A percentile compares a stretch with the other conserved stretches of the same genome.
Evolutionary conservation across 2,329 filamentous ascomycete genomes (phyloP).

Genomic region (Talaromyces piceae): DNA sequence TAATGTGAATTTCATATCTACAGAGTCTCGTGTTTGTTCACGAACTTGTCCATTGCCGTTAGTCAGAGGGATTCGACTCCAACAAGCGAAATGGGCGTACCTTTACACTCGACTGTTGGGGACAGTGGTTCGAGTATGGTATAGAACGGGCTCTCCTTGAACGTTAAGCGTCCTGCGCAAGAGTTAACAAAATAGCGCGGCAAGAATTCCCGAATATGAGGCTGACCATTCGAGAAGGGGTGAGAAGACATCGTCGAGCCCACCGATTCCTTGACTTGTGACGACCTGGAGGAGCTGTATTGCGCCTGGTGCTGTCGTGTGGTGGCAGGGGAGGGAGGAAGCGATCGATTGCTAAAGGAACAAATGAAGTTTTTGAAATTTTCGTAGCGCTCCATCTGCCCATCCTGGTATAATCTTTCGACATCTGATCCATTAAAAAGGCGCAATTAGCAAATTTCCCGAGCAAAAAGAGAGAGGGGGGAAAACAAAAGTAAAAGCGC

Average conservation of each 20-base stretch:
- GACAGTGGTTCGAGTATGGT: conserved; percentile 60
- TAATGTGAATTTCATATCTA: conserved; percentile 52
- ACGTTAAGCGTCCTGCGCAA: conserved; percentile 42
- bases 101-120: conserved; percentile 60
- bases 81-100: conserved; percentile 43
- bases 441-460: neutral
- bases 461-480: neutral
- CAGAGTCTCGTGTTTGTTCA: conserved; percentile 52
- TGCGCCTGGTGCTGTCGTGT: conserved; percentile 20
- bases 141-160: conserved; percentile 83
- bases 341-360: conserved; percentile 19
- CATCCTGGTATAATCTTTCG: conserved; percentile 19
- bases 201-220: conserved; percentile 2
- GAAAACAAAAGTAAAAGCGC: conserved; percentile 5
- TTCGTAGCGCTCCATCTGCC: conserved; percentile 23
- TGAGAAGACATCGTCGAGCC: conserved; percentile 26
- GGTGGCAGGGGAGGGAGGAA: conserved; percentile 22
- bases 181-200: conserved; percentile 31
- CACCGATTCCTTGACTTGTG: conserved; percentile 22
- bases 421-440: conserved; percentile 17
- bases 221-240: conserved; percentile 22
- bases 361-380: conserved; percentile 26
- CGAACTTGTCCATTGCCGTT: conserved; percentile 42
- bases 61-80: conserved; percentile 13
- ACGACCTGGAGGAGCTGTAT: conserved; percentile 17